phyloP scores from a whole-genome alignment of 768 basidiomycete species.

The Psilocybe sp. region DNA sequence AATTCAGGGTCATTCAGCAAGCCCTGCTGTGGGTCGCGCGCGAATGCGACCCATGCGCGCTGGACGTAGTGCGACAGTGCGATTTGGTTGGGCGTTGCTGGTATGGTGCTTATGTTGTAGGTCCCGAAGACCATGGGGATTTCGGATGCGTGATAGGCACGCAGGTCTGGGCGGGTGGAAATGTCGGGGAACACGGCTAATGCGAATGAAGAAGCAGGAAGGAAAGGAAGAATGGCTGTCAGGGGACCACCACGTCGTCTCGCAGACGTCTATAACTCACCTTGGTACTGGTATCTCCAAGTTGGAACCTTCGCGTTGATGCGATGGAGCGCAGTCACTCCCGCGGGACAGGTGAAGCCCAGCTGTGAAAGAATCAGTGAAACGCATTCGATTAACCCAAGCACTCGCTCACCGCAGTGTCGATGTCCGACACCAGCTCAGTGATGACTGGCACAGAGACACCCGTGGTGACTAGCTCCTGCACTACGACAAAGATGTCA shows the following conservation, averaged over 20 bases:
- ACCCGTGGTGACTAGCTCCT: conserved; percentile 23
- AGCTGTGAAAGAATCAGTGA: conserved; percentile 8
- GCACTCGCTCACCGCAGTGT: conserved; percentile 22
- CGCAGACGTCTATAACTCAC: neutral
- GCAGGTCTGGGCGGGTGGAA: conserved; percentile 26
- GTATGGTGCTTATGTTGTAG: conserved; percentile 21
- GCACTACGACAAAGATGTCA: conserved; percentile 29
- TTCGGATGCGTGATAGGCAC: conserved; percentile 36
- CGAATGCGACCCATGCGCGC: conserved; percentile 38
- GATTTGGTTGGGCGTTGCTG: conserved; percentile 19
- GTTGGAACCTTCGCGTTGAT: conserved; percentile 22
- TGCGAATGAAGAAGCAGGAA: neutral
- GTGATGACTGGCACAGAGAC: conserved; percentile 25
- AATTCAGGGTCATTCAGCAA: conserved; percentile 10
- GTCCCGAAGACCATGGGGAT: conserved; percentile 39
- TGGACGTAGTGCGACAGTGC: conserved; percentile 32
- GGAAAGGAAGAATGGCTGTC: neutral
- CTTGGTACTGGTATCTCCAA: conserved; percentile 28
- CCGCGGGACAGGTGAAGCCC: conserved; percentile 27
- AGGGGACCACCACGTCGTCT: neutral
- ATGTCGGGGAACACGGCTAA: conserved; percentile 33
- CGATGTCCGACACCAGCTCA: conserved; percentile 25
- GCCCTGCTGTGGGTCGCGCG: conserved; percentile 30
- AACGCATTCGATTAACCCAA: neutral
- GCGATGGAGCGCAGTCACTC: conserved; percentile 21